Conservation (phyloP, 2,329 filamentous ascomycete genomes). For the Exophiala bonariae region DNA sequence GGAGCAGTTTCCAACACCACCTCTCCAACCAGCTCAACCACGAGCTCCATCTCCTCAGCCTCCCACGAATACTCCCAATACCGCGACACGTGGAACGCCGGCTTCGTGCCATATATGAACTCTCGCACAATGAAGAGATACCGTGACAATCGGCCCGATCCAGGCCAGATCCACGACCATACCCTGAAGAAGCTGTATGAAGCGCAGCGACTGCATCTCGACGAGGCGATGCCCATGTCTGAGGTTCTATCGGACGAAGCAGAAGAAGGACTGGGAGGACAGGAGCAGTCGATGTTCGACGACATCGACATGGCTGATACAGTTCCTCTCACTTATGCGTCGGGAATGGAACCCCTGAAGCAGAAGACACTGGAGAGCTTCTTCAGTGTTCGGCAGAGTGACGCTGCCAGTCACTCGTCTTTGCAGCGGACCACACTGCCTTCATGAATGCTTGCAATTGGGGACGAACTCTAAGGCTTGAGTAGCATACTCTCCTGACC, state of each 20-base stretch:
- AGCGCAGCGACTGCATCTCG: slow-evolving; percentile 23
- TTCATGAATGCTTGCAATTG: too few relatives aligned
- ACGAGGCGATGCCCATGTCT: slow-evolving; percentile 19
- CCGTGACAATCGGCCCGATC: slow-evolving; percentile 59
- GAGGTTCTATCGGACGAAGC: slow-evolving; percentile 7
- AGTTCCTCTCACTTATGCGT: slow-evolving; percentile 1
- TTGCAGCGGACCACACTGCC: too few relatives aligned
- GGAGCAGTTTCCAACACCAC: not conserved
- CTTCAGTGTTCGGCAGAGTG: not conserved
- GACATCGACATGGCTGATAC: slow-evolving; percentile 18
- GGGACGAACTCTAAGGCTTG: too few relatives aligned
- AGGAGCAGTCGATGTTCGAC: too few relatives aligned
- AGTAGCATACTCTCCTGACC: too few relatives aligned
- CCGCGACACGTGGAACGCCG: slow-evolving; percentile 4
- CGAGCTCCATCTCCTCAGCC: slow-evolving; percentile 3
- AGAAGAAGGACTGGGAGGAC: too few relatives aligned
- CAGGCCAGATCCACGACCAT: slow-evolving; percentile 44
- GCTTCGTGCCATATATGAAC: slow-evolving; percentile 43
- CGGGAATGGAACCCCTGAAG: slow-evolving; percentile 1
- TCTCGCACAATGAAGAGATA: slow-evolving; percentile 60
- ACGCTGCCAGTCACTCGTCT: too few relatives aligned
- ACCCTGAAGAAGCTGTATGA: slow-evolving; percentile 27
- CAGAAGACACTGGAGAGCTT: not conserved
- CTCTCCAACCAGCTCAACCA: slow-evolving; percentile 10
- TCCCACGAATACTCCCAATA: not conserved